Evolutionary conservation across 371 early-diverging fungal species (phyloP).

Genomic region (Capillidium heterosporum): DNA sequence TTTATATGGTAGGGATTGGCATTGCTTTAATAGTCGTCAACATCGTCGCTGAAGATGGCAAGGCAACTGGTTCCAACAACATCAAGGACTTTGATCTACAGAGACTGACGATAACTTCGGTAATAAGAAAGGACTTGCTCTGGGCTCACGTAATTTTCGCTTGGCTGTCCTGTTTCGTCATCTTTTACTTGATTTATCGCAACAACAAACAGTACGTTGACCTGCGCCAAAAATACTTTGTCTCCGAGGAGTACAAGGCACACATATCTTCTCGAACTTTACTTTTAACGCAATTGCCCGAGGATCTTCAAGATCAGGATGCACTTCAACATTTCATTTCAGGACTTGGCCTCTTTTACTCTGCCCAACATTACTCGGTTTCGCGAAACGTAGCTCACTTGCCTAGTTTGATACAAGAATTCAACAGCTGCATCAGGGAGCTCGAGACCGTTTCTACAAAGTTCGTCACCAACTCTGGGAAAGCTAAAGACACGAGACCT

Average conservation of each 20-base stretch:
- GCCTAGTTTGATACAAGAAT: conserved; percentile 1
- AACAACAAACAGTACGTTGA: background rate
- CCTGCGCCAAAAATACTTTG: conserved; percentile 4
- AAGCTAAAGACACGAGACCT: conserved; percentile 24
- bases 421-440: background rate
- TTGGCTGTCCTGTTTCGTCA: background rate
- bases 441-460: conserved; percentile 4
- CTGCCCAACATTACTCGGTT: background rate
- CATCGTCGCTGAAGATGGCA: background rate
- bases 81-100: background rate
- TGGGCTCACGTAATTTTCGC: background rate
- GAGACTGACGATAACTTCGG: background rate
- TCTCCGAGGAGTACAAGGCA: conserved; percentile 4
- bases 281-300: background rate
- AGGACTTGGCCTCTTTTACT: background rate
- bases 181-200: background rate
- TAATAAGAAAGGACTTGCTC: background rate
- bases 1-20: background rate
- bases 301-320: background rate
- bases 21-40: background rate
- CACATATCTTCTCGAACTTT: conserved; percentile 4
- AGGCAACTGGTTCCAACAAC: background rate
- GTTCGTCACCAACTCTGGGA: conserved; percentile 25
- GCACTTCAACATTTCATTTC: background rate
- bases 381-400: conserved; percentile 6